phyloP scores from a whole-genome alignment of 805 yeast genomes.

The Ogataea henricii region DNA sequence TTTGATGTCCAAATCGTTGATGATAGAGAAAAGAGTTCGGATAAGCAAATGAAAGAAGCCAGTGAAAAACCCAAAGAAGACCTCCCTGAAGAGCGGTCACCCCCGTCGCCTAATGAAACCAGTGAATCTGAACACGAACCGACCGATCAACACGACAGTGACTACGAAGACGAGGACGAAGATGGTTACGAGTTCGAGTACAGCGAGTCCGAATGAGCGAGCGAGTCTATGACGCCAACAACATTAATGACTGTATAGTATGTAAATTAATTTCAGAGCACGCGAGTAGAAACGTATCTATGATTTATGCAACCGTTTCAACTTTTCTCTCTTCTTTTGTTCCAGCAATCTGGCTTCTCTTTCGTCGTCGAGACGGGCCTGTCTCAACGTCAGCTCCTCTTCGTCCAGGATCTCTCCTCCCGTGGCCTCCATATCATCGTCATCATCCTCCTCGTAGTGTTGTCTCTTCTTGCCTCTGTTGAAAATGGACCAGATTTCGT shows the following conservation, averaged over 20 bases:
- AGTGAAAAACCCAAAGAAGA: background rate
- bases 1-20: conserved; percentile 5
- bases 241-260: background rate
- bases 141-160: conserved; percentile 26
- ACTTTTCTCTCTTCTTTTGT: conserved; percentile 47
- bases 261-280: background rate
- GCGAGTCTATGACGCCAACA: background rate
- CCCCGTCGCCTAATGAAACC: background rate
- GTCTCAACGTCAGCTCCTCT: conserved; percentile 66
- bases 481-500: conserved; percentile 89
- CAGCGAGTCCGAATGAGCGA: conserved; percentile 34
- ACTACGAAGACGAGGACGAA: conserved; percentile 48
- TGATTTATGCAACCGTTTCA: conserved; percentile 34
- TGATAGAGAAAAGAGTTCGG: background rate
- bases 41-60: background rate
- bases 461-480: conserved; percentile 60
- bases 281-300: background rate
- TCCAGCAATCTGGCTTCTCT: conserved; percentile 66
- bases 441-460: conserved; percentile 49
- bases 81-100: background rate
- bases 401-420: conserved; percentile 87
- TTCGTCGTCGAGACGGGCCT: conserved; percentile 76
- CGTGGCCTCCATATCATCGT: conserved; percentile 90
- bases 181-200: conserved; percentile 51
- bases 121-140: background rate